phyloP scores from a whole-genome alignment of 2,329 filamentous ascomycete species.

The Neurospora sp. region DNA sequence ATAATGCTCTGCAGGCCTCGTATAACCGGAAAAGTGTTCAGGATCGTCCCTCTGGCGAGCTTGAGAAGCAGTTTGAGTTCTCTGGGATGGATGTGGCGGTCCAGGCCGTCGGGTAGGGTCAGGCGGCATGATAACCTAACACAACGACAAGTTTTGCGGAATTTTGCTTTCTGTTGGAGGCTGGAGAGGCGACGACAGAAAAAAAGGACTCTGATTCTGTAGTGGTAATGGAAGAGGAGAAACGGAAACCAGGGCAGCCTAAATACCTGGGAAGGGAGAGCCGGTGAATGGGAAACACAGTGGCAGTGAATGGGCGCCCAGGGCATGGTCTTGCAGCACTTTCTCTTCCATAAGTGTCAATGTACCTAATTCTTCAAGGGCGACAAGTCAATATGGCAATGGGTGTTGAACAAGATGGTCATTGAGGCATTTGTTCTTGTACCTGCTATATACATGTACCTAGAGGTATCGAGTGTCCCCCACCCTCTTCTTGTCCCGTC shows the following conservation, averaged over 20 bases:
- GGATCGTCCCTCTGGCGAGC: neutral
- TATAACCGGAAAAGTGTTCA: neutral
- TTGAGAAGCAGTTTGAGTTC: neutral
- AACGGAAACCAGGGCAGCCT: neutral
- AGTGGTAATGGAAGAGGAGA: neutral
- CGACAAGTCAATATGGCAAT: neutral
- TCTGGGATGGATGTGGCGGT: neutral
- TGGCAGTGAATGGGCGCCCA: neutral
- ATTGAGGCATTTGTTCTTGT: neutral
- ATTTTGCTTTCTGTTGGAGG: neutral
- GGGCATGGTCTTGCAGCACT: neutral
- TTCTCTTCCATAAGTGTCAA: neutral
- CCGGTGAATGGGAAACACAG: neutral
- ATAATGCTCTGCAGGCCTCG: neutral
- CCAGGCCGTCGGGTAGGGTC: neutral
- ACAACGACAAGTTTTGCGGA: neutral
- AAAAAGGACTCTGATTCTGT: neutral
- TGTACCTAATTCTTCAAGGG: neutral
- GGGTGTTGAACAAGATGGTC: neutral
- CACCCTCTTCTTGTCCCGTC: neutral
- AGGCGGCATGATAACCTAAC: neutral
- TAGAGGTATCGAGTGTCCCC: neutral
- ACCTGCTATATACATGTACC: neutral
- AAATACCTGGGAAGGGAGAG: neutral
- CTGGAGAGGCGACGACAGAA: neutral